Evolutionary conservation across 2,329 filamentous ascomycete species (phyloP).

Genomic region (Alternaria postmessia): DNA sequence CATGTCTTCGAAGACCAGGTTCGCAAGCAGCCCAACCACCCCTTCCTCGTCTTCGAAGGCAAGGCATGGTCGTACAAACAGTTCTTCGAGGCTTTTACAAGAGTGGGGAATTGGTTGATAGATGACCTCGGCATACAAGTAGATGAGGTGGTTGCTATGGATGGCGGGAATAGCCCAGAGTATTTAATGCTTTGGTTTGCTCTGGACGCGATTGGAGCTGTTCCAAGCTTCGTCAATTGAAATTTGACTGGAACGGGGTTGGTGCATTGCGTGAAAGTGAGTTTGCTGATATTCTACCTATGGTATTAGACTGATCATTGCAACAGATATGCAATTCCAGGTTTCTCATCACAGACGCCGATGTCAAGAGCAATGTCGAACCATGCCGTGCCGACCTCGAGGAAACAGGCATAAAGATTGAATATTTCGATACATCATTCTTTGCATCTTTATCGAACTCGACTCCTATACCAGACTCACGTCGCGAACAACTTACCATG

Average conservation of each 20-base stretch:
- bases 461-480: constrained; percentile 35
- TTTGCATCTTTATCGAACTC: constrained; percentile 32
- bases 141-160: constrained; percentile 47
- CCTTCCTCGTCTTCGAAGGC: constrained; percentile 50
- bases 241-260: constrained; percentile 47
- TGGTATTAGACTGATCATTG: constrained; percentile 53
- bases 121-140: constrained; percentile 43
- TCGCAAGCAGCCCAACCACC: constrained; percentile 40
- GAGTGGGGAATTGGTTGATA: constrained; percentile 48
- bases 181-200: constrained; percentile 52
- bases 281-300: constrained; percentile 41
- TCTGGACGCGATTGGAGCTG: constrained; percentile 46
- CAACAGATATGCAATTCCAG: constrained; percentile 58
- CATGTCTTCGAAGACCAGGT: constrained; percentile 50
- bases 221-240: constrained; percentile 47
- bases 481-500: constrained; percentile 30
- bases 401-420: constrained; percentile 32
- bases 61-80: constrained; percentile 44
- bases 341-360: constrained; percentile 56
- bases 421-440: constrained; percentile 41
- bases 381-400: constrained; percentile 36
- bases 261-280: constrained; percentile 47
- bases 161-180: constrained; percentile 48
- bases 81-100: constrained; percentile 40
- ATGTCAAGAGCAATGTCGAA: constrained; percentile 59